These are phyloP conservation scores for Russula olivacea DNA, from an alignment of 768 basidiomycete genomes.

Conservation along the genomic window DNA sequence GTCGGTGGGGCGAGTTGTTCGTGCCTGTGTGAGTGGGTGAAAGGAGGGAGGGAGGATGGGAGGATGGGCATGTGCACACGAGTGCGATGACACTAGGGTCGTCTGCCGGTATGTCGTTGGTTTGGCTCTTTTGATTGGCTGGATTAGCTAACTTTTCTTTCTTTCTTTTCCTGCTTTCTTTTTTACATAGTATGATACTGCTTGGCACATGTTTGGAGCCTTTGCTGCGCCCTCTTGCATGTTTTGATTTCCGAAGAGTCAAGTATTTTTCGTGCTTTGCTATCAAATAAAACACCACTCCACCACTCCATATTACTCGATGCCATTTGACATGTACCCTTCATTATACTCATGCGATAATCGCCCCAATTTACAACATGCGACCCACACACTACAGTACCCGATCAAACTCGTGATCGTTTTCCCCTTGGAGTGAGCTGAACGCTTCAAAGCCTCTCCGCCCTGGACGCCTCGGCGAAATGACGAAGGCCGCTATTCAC, in stretches of 20 bases:
- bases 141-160: background rate
- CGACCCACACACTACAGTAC: background rate
- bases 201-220: background rate
- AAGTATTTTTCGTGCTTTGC: background rate
- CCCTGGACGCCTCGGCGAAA: too few relatives aligned
- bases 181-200: too few relatives aligned
- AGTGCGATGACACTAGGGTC: too few relatives aligned
- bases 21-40: conserved; percentile 46
- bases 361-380: background rate
- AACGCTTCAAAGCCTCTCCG: too few relatives aligned
- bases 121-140: background rate
- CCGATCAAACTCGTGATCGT: background rate
- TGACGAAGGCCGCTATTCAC: too few relatives aligned
- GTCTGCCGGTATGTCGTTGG: background rate
- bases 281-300: background rate
- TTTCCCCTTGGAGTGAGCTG: background rate
- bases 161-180: too few relatives aligned
- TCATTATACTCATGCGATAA: background rate
- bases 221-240: background rate
- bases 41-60: too few relatives aligned
- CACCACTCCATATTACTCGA: background rate
- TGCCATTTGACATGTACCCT: too few relatives aligned
- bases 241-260: background rate
- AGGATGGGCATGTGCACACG: too few relatives aligned
- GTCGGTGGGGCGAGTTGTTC: conserved; percentile 75